Percentiles rank a stretch among this genome's conserved stretches.
Evolutionary conservation across 805 yeast species (phyloP).

Genomic region (Candida ipomoeae): DNA sequence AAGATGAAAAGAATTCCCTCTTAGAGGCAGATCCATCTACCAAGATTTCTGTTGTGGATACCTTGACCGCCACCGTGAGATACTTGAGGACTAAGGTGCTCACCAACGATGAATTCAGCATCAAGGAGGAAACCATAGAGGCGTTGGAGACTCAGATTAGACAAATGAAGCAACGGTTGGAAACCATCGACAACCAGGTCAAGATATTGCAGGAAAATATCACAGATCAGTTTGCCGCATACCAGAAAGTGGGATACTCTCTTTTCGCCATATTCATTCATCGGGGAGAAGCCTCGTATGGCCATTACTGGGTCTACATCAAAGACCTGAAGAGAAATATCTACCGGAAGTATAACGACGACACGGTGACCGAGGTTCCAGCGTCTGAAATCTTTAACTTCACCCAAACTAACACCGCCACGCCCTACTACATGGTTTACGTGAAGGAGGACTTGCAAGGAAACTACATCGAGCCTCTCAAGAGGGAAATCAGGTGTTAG

Average conservation of each 20-base stretch:
- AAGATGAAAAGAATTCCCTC: slow-evolving; percentile 40
- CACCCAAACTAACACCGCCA: slow-evolving; percentile 70
- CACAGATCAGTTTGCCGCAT: slow-evolving; percentile 55
- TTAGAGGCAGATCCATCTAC: slow-evolving; percentile 37
- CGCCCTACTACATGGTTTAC: slow-evolving; percentile 89
- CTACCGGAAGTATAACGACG: slow-evolving; percentile 92
- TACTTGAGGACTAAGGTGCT: slow-evolving; percentile 46
- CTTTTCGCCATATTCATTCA: slow-evolving; percentile 92
- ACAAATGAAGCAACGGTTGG: slow-evolving; percentile 44
- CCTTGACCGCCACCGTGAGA: slow-evolving; percentile 51
- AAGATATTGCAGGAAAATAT: slow-evolving; percentile 45
- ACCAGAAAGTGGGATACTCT: slow-evolving; percentile 66
- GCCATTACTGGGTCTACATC: slow-evolving; percentile 96
- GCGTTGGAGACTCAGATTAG: slow-evolving; percentile 46
- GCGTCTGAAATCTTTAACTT: slow-evolving; percentile 64
- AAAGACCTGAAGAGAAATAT: slow-evolving; percentile 63
- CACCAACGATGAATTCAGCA: slow-evolving; percentile 29
- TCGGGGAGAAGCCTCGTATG: slow-evolving; percentile 92
- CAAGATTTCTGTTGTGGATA: slow-evolving; percentile 33
- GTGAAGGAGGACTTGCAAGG: slow-evolving; percentile 58
- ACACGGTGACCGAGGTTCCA: slow-evolving; percentile 79
- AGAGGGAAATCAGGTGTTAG: slow-evolving; percentile 33
- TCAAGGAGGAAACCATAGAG: slow-evolving; percentile 45
- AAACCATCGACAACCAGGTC: slow-evolving; percentile 39
- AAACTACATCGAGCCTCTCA: slow-evolving; percentile 60